Percentiles rank a stretch among this genome's conserved stretches.
phyloP scores from a whole-genome alignment of 495 filamentous ascomycete species.

The Parachaetomium inaequale region DNA sequence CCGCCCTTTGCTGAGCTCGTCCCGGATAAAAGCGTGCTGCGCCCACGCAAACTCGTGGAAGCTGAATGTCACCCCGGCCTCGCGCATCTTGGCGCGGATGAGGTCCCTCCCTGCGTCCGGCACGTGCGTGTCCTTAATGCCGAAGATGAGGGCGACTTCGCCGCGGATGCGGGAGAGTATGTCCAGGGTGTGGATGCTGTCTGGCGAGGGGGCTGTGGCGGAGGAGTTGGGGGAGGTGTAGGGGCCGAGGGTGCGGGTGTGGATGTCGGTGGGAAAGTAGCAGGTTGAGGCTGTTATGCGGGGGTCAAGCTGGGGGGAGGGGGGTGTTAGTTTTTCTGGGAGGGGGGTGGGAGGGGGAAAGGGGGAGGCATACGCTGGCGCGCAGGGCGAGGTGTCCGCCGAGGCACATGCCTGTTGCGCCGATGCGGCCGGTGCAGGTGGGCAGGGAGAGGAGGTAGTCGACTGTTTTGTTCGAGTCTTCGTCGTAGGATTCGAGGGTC shows the following conservation, averaged over 20 bases:
- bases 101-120: slow-evolving; percentile 80
- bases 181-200: slow-evolving; percentile 45
- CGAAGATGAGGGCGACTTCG: slow-evolving; percentile 87
- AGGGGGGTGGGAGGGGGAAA: background rate
- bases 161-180: slow-evolving; percentile 61
- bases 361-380: slow-evolving; percentile 51
- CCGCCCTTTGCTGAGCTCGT: slow-evolving; percentile 87
- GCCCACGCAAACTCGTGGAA: slow-evolving; percentile 90
- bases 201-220: slow-evolving; percentile 25
- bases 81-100: slow-evolving; percentile 78
- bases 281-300: slow-evolving; percentile 73
- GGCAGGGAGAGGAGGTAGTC: slow-evolving; percentile 67
- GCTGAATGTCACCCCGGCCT: slow-evolving; percentile 67
- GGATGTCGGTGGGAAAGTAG: slow-evolving; percentile 93
- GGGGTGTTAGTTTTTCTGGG: background rate
- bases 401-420: slow-evolving; percentile 91
- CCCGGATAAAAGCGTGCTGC: slow-evolving; percentile 95
- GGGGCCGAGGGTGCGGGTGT: slow-evolving; percentile 67
- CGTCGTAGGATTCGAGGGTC: slow-evolving; percentile 86
- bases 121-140: slow-evolving; percentile 86
- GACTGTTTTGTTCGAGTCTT: slow-evolving; percentile 72
- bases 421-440: slow-evolving; percentile 82
- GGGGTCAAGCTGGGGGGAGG: slow-evolving; percentile 54
- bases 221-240: slow-evolving; percentile 34
- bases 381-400: slow-evolving; percentile 88